Conservation (phyloP, 441 rosid species). For the Erysimum pusillum region DNA sequence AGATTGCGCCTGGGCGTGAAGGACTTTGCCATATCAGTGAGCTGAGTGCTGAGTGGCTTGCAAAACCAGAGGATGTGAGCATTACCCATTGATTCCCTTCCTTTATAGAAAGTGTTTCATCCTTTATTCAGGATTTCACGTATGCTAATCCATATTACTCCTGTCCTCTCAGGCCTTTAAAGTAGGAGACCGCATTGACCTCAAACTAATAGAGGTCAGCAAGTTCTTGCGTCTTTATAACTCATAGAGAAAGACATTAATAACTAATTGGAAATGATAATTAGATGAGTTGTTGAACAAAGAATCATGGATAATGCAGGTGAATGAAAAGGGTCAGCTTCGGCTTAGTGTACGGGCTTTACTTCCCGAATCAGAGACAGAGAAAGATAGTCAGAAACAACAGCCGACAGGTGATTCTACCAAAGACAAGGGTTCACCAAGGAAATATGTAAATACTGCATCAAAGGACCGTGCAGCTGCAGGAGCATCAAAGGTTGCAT, state of each 20-base stretch:
- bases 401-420: constrained; percentile 47
- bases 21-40: constrained; percentile 99
- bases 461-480: constrained; percentile 53
- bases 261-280: constrained; percentile 30
- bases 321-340: constrained; percentile 96
- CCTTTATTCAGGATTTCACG: constrained; percentile 15
- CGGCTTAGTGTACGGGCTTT: constrained; percentile 91
- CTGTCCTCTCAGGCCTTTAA: constrained; percentile 69
- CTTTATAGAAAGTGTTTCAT: constrained; percentile 8
- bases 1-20: constrained; percentile 97
- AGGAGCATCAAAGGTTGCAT: constrained; percentile 54
- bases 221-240: constrained; percentile 22
- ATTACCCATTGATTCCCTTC: constrained; percentile 12
- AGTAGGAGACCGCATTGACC: constrained; percentile 93
- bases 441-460: constrained; percentile 49
- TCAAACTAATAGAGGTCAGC: constrained; percentile 93
- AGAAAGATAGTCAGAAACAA: constrained; percentile 55
- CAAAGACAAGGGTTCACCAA: constrained; percentile 51
- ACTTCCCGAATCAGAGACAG: constrained; percentile 72
- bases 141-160: constrained; percentile 4
- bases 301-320: constrained; percentile 54
- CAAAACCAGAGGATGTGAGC: constrained; percentile 98
- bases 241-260: constrained; percentile 15
- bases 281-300: constrained; percentile 36
- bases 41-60: constrained; percentile 82